Conservation (phyloP, 192 early-diverging fungal genomes). For the Jimgerdemannia lactiflua region DNA sequence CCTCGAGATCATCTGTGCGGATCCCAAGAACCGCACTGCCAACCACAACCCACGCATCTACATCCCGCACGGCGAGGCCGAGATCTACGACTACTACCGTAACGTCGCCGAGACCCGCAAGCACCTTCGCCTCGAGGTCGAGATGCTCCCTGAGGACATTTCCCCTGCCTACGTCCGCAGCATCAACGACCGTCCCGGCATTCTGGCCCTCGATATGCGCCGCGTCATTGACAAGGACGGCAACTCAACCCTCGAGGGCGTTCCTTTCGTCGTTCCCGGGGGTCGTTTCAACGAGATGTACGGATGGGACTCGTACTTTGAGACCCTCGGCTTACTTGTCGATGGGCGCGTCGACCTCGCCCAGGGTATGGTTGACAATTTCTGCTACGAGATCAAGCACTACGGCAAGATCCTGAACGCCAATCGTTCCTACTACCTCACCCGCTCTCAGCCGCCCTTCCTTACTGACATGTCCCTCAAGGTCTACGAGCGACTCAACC, state of each 20-base stretch:
- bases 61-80: slow-evolving; percentile 79
- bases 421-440: slow-evolving; percentile 96
- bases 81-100: slow-evolving; percentile 79
- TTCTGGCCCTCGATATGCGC: slow-evolving; percentile 78
- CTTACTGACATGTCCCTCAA: slow-evolving; percentile 93
- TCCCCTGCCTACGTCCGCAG: slow-evolving; percentile 89
- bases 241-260: slow-evolving; percentile 53
- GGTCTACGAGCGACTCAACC: slow-evolving; percentile 65
- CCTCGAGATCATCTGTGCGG: slow-evolving; percentile 85
- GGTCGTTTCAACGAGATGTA: slow-evolving; percentile 99
- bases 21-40: slow-evolving; percentile 83
- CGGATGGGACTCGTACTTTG: slow-evolving; percentile 98
- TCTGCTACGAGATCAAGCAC: slow-evolving; percentile 95
- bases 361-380: slow-evolving; percentile 97
- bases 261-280: slow-evolving; percentile 96
- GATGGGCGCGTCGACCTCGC: slow-evolving; percentile 87
- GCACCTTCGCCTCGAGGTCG: slow-evolving; percentile 75
- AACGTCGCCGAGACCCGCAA: slow-evolving; percentile 59
- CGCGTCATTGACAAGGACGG: slow-evolving; percentile 35
- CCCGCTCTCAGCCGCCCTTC: slow-evolving; percentile 97
- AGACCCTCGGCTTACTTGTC: slow-evolving; percentile 80
- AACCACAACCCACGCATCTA: slow-evolving; percentile 88
- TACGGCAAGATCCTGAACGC: slow-evolving; percentile 99
- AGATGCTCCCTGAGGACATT: slow-evolving; percentile 80
- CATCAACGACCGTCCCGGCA: slow-evolving; percentile 87